phyloP scores from a whole-genome alignment of 352 stramenopile species.

The Aphanomyces stellatus region DNA sequence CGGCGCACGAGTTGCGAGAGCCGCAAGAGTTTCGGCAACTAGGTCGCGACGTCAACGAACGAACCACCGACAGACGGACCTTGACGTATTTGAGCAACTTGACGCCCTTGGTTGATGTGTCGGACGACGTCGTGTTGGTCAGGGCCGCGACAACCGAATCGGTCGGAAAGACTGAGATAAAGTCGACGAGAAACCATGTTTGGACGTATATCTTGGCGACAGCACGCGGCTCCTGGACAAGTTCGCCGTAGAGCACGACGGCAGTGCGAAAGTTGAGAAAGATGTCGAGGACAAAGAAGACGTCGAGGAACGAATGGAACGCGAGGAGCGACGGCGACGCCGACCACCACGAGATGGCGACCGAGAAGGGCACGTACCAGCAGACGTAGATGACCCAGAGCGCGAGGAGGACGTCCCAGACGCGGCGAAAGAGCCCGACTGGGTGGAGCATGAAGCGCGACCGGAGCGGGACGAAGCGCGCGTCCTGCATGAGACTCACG shows the following conservation, averaged over 20 bases:
- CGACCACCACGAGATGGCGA: conserved; percentile 19
- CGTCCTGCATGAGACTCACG: background rate
- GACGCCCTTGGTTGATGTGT: background rate
- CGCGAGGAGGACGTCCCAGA: conserved; percentile 20
- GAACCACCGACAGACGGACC: conserved; percentile 1
- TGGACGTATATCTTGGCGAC: conserved; percentile 21
- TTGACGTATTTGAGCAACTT: conserved; percentile 14
- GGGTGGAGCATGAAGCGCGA: conserved; percentile 15
- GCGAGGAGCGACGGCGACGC: background rate
- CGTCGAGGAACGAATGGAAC: conserved; percentile 16
- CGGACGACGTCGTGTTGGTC: background rate
- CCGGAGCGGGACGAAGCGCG: background rate
- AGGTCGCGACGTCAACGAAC: background rate
- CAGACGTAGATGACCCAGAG: conserved; percentile 21
- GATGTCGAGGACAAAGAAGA: conserved; percentile 22
- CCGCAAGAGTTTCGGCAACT: conserved; percentile 15
- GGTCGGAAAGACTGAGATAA: conserved; percentile 18
- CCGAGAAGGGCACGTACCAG: conserved; percentile 17
- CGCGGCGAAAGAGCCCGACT: conserved; percentile 12
- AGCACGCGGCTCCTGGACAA: conserved; percentile 14
- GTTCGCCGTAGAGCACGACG: conserved; percentile 18
- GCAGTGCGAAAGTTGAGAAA: conserved; percentile 22
- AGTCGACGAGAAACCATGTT: conserved; percentile 21
- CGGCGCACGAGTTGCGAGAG: conserved; percentile 10
- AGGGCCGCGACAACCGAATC: conserved; percentile 1